Evolutionary conservation across 129 eudicot species (phyloP).

Genomic region (Escallonia rubra): DNA sequence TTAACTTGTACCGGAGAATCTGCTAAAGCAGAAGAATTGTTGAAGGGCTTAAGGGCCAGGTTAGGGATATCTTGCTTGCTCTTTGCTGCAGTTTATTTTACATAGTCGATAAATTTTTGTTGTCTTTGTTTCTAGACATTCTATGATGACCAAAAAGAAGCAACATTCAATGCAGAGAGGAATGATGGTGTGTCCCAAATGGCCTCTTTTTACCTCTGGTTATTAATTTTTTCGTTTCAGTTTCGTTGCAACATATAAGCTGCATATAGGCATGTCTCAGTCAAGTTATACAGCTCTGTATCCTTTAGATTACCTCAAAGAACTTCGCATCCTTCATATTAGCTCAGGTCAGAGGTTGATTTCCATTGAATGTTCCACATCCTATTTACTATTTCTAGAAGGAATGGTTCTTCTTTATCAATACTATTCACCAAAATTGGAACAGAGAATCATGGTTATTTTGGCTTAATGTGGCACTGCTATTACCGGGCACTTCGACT

Average conservation of each 20-base stretch:
- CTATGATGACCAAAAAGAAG: constrained; percentile 61
- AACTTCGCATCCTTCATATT: too few relatives aligned
- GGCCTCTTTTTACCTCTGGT: not conserved
- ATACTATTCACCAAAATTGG: not conserved
- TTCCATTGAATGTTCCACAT: not conserved
- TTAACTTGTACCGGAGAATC: constrained; percentile 45
- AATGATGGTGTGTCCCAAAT: constrained; percentile 46
- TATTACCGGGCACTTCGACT: too few relatives aligned
- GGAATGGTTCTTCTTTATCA: not conserved
- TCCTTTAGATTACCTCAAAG: too few relatives aligned
- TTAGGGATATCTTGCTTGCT: constrained; percentile 9
- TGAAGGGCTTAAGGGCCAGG: constrained; percentile 61
- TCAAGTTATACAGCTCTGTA: too few relatives aligned
- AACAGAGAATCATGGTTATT: not conserved
- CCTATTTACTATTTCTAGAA: not conserved
- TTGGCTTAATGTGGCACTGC: not conserved
- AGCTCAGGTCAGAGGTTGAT: not conserved
- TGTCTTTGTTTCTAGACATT: constrained; percentile 38
- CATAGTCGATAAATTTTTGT: not conserved
- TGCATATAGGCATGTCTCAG: too few relatives aligned
- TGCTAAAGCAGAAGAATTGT: constrained; percentile 60
- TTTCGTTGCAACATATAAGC: too few relatives aligned
- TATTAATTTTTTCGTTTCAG: too few relatives aligned
- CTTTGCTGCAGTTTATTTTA: not conserved
- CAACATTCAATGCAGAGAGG: constrained; percentile 57